These are phyloP conservation scores for Forsythia viridissima DNA, from an alignment of 257 asterid species.

Conservation along the genomic window DNA sequence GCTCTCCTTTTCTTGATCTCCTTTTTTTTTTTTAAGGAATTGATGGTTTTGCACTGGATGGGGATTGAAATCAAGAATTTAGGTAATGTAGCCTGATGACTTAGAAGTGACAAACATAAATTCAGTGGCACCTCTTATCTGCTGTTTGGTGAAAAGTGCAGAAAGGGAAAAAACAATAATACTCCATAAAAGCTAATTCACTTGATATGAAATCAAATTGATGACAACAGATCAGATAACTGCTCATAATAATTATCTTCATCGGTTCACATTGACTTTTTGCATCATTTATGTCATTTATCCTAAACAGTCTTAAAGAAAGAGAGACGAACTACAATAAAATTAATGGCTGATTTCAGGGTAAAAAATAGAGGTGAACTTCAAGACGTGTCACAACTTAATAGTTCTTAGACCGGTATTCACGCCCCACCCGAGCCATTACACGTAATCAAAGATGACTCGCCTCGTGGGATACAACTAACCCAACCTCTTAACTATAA, in stretches of 20 bases:
- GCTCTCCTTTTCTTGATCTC: slow-evolving; percentile 1
- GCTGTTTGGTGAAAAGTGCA: too few relatives aligned
- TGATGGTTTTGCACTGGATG: not conserved
- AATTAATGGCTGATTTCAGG: too few relatives aligned
- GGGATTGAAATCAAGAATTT: slow-evolving; percentile 9
- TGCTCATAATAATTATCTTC: not conserved
- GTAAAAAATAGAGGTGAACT: not conserved
- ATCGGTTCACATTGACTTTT: not conserved
- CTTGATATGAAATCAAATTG: not conserved
- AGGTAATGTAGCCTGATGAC: not conserved
- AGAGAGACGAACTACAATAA: not conserved
- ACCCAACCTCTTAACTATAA: not conserved
- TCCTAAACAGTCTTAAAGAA: not conserved
- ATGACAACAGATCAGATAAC: not conserved
- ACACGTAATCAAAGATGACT: too few relatives aligned
- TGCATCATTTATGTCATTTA: not conserved
- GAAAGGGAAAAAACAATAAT: not conserved
- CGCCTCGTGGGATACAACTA: not conserved
- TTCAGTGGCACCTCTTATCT: too few relatives aligned
- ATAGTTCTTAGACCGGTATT: not conserved
- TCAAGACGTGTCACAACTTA: not conserved
- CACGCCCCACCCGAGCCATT: not conserved
- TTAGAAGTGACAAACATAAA: too few relatives aligned
- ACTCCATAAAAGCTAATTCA: not conserved
- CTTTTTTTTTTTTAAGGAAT: not conserved